Conservation (phyloP, 2,329 filamentous ascomycete species). For the Hymenoscyphus salicellus region DNA sequence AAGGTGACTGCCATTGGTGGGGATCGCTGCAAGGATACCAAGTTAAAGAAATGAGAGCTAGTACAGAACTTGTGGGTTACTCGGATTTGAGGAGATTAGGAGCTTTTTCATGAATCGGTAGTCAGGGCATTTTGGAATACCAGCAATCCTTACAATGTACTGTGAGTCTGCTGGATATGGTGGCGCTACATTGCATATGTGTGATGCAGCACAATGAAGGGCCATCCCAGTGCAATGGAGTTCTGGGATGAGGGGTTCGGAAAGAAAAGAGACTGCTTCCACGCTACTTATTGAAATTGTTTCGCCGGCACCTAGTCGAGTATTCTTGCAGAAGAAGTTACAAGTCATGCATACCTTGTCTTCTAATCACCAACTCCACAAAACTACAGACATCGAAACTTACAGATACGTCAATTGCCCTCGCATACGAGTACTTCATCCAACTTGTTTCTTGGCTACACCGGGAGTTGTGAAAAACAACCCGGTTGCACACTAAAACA, state of each 20-base stretch:
- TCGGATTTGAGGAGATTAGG: background rate
- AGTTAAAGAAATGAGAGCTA: background rate
- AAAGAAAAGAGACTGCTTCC: background rate
- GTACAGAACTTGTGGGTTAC: background rate
- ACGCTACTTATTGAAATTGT: background rate
- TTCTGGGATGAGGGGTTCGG: background rate
- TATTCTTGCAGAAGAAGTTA: background rate
- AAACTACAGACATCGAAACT: background rate
- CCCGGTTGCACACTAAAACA: background rate
- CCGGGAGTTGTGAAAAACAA: background rate
- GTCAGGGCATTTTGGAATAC: background rate
- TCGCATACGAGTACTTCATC: too few relatives aligned
- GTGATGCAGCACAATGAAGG: background rate
- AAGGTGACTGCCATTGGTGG: background rate
- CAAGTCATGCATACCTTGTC: background rate
- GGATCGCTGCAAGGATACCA: background rate
- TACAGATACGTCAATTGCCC: background rate
- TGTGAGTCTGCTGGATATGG: background rate
- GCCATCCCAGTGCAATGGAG: background rate
- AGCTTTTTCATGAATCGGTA: background rate
- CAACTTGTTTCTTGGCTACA: background rate
- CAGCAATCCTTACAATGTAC: slow-evolving; percentile 1
- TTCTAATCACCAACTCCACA: background rate
- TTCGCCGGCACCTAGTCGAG: background rate
- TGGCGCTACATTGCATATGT: background rate